Base-by-base conservation (phyloP, 2,329 filamentous ascomycete species). In the Penicillium italicum region DNA sequence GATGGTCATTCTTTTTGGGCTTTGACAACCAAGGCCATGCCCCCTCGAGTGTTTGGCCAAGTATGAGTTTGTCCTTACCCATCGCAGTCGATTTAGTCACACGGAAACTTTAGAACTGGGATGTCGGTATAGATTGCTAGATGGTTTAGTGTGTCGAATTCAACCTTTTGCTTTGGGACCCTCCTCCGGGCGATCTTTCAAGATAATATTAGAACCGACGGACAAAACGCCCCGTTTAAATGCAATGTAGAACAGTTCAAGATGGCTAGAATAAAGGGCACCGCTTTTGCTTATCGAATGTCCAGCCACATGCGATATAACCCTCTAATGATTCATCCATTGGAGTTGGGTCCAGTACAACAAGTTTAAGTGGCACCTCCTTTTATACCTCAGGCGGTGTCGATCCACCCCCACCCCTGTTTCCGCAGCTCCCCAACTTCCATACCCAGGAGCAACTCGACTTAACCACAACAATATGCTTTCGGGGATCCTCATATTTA, bases 401-500 rank as follows among this genome's bases (percentile, higher is more conserved):
- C 59, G 59, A 60, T 58, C 59, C 55, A 58, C 48, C 43, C 51
- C 36, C 56, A 50, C 55, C 55, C 54, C 50, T 49, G 47, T 53
- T 50, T 48, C 57, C 52, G 59, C 44, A 53, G 51, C 52, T 51
- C 59, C 46, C 50, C 31, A 53, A 56, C 52, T 51, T 48, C 55
- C 54, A 56, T 55, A 42, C 45, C 44, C 47, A 51, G 60, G 22
- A 50, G 20, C 37, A 43, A 31, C 11, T 50, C 28, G 55, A 51
- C 51, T 50, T 50, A 51, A 60, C 44, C 45, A 59, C 22, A 52
- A 18, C 78, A 87, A 69, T 62, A 99, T 99, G 95, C 82, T 99
- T 66, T 97, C 93, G 66, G 94, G 94, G 57, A 93, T 99, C 70
- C 86, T 99, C 65, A 87, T 99, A 66, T 99, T 99, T 83, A 99